Evolutionary conservation across 768 basidiomycete genomes (phyloP), one percentile per base, ranked within the genome.

Genomic region (Ramaria rubella): DNA sequence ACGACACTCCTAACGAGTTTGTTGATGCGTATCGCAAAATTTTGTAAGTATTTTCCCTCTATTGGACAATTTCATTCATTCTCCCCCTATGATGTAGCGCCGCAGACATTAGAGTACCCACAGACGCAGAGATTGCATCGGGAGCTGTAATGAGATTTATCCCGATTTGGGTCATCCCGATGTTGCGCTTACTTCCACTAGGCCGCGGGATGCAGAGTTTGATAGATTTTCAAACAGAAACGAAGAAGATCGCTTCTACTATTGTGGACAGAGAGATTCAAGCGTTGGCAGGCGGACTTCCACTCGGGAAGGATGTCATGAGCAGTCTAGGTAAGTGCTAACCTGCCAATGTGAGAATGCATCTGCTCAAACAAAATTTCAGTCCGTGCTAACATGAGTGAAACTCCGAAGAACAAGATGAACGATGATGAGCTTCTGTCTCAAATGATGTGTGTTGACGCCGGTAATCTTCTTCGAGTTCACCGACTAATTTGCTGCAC

Each of bases 331-430:
- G 53, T 55, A 17, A 55, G 44, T 55, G n/a, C 6, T 26, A 6
- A 19, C 19, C n/a, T 12, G 3, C 19, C 29, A n/a, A 11, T n/a
- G 17, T 43, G 23, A 49, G 7, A 6, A 24, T 24, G 24, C 19
- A 9, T 49, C 5, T 9, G 21, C 8, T 26, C 29, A n/a, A n/a
- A 17, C 26, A 55, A 17, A 34, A 7, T 15, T 43, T 23, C 29
- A 55, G 53, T 55, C 17, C 53, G 53, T 24, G 53, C 53, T 27
- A 55, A 55, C 29, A 55, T 43, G 43, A 55, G 26, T 29, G 36
- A 42, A 30, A 27, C 17, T 21, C 21, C 53, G 24, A n/a, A 44
- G 44, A 44, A 45, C 31, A 14, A 23, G 21, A 17, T 55, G 40
- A 9, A 24, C 15, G 43, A 43, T 45, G 38, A 55, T 12, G 53